A percentile compares a stretch with the other conserved stretches of the same genome.
These are phyloP conservation scores for Leccinum pachyderme DNA, from an alignment of 1,284 basidiomycete species.

Conservation along the genomic window DNA sequence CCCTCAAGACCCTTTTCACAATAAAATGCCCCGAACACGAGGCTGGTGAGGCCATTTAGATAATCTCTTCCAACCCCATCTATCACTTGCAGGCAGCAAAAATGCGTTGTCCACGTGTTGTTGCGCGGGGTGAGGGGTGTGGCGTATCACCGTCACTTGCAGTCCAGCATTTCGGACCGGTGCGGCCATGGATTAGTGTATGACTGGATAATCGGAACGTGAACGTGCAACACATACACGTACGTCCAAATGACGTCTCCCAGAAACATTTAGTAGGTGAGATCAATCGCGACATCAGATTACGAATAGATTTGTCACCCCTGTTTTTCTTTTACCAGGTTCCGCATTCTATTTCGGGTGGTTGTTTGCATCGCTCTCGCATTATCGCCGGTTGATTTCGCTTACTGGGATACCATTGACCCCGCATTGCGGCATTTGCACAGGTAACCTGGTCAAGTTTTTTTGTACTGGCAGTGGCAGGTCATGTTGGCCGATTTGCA, in stretches of 20 bases:
- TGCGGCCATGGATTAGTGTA: slow-evolving; percentile 12
- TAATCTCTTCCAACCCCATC: slow-evolving; percentile 19
- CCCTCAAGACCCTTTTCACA: slow-evolving; percentile 15
- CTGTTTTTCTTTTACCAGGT: background rate
- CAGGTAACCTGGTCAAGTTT: too few species aligned
- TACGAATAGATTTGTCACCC: background rate
- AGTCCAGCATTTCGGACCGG: slow-evolving; percentile 1
- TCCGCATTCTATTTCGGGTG: background rate
- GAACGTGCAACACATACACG: background rate
- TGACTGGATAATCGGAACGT: background rate
- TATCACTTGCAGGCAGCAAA: slow-evolving; percentile 16
- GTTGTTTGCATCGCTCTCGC: background rate
- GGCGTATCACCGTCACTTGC: background rate
- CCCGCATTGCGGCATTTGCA: too few species aligned
- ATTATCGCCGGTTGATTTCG: background rate
- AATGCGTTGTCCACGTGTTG: slow-evolving; percentile 28
- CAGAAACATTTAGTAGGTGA: background rate
- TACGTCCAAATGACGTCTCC: background rate
- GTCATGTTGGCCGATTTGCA: too few species aligned
- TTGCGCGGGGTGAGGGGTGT: slow-evolving; percentile 4
- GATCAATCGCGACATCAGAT: background rate
- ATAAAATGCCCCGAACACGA: slow-evolving; percentile 23
- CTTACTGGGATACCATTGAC: background rate
- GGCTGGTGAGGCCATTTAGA: slow-evolving; percentile 25
- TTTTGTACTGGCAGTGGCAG: too few species aligned